Evolutionary conservation across 345 rosid genomes (phyloP).

Genomic region (Ricinus communis): DNA sequence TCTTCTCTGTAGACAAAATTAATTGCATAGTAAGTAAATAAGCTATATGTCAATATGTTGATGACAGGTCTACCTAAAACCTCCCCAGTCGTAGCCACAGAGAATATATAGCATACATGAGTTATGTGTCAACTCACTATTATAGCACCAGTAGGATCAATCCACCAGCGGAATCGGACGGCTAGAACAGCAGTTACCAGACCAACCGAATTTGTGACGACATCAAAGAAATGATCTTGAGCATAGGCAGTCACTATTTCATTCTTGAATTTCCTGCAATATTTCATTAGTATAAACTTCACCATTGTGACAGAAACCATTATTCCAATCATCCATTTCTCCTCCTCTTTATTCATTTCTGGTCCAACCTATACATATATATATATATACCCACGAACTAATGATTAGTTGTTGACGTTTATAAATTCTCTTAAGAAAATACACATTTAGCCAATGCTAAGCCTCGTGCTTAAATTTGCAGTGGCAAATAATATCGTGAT

Average conservation of each 20-base stretch:
- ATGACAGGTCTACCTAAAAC: too few relatives aligned
- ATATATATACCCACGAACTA: too few relatives aligned
- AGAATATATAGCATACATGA: too few relatives aligned
- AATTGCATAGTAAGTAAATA: too few relatives aligned
- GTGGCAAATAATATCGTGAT: too few relatives aligned
- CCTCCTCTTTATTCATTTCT: conserved; percentile 19
- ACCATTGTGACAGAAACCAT: conserved; percentile 35
- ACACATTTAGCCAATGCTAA: too few relatives aligned
- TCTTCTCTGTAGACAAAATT: too few relatives aligned
- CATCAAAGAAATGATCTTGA: conserved; percentile 43
- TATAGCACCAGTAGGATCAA: conserved; percentile 39
- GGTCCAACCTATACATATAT: conserved; percentile 26
- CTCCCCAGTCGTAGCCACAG: too few relatives aligned
- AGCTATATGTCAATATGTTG: too few relatives aligned
- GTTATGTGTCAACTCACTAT: conserved; percentile 17
- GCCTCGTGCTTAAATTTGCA: too few relatives aligned
- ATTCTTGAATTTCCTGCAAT: conserved; percentile 42
- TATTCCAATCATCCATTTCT: conserved; percentile 45
- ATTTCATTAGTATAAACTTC: conserved; percentile 41
- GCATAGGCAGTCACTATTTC: conserved; percentile 39
- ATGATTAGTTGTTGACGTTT: too few relatives aligned
- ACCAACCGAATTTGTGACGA: conserved; percentile 40
- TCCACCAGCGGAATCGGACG: conserved; percentile 38
- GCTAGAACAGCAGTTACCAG: conserved; percentile 33
- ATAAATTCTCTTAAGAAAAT: too few relatives aligned